Evolutionary conservation across 2,329 filamentous ascomycete species (phyloP).

Genomic region (Colletotrichum simmondsii): DNA sequence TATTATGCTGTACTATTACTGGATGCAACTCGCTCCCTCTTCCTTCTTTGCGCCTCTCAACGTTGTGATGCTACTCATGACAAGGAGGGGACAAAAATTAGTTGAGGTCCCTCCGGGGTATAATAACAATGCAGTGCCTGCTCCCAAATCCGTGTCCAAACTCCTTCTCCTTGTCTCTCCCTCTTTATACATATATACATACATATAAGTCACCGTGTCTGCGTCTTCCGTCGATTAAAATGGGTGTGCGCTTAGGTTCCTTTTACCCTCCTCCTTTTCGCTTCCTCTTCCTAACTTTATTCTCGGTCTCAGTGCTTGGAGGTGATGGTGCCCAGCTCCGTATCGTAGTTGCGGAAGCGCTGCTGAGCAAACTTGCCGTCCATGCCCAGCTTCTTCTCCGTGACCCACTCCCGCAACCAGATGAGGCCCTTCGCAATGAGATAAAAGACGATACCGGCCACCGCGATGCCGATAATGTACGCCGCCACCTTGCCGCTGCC

Average conservation of each 20-base stretch:
- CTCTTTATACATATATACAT: background rate
- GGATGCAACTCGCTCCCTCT: background rate
- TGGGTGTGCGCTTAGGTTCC: no score
- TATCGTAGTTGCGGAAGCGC: slow-evolving; percentile 37
- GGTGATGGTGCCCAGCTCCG: slow-evolving; percentile 33
- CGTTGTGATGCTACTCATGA: background rate
- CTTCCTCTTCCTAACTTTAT: background rate
- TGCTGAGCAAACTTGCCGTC: slow-evolving; percentile 52
- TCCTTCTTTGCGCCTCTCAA: background rate
- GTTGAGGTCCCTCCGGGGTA: background rate
- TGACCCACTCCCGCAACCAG: slow-evolving; percentile 60
- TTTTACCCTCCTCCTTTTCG: no score
- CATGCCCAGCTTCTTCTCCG: slow-evolving; percentile 57
- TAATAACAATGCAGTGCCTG: background rate
- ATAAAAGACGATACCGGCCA: slow-evolving; percentile 64
- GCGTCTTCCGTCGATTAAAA: background rate
- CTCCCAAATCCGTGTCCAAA: background rate
- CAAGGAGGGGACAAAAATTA: background rate
- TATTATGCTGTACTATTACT: background rate
- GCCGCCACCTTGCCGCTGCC: slow-evolving; percentile 68
- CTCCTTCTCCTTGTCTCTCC: background rate
- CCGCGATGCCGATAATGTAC: slow-evolving; percentile 71
- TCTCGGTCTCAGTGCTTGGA: slow-evolving; percentile 21
- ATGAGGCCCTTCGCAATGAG: slow-evolving; percentile 61
- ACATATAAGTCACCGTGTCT: background rate